Evolutionary conservation across 108 stramenopile genomes (phyloP), one percentile per base, ranked within the genome.

Genomic region (Pseudonitzschia pungens): DNA sequence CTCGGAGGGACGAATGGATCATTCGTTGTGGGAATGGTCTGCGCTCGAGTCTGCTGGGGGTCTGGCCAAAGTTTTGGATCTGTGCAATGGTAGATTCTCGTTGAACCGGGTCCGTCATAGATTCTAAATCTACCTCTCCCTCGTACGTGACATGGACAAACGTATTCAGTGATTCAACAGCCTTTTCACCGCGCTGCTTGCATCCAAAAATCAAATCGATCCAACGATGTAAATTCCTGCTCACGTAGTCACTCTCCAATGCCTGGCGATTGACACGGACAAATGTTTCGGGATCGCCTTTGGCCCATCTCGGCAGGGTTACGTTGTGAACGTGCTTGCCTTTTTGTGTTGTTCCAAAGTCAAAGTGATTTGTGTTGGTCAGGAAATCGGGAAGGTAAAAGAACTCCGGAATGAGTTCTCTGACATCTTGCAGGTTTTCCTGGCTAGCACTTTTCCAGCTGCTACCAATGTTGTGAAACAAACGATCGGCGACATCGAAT

Each of bases 381-480:
- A 98, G 81, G 63, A 98, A 94, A 63, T 97, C 96, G 26, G 98
- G 97, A 22, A 96, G 86, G 82, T 92, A 98, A 72, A 87, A 99
- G 83, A 98, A 98, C 69, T 99, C 98, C 2, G 98, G 99, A 48
- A 96, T 95, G n/a, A 99, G 87, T 77, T 99, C 99, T 45, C 97
- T 89, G 21, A 99, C 97, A 82, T 99, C 97, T 77, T 95, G 94
- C 11, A 93, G 82, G 76, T 95, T 95, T 69, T 95, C 94, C 8
- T 81, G 52, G 42, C 88, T 89, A 29, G 94, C 92, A 72, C 88
- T 92, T 36, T 67, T 81, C 93, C 91, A 99, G 69, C 94, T 94
- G 58, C 78, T 76, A 41, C 87, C 89, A 67, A 99, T 81, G 72
- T 96, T 94, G 64, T 92, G 90, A 78, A 99, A 98, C 11, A 98